A percentile compares a stretch with the other conserved stretches of the same genome.
These are phyloP conservation scores for Przewalskia tangutica DNA, from an alignment of 257 asterid species.

Conservation along the genomic window DNA sequence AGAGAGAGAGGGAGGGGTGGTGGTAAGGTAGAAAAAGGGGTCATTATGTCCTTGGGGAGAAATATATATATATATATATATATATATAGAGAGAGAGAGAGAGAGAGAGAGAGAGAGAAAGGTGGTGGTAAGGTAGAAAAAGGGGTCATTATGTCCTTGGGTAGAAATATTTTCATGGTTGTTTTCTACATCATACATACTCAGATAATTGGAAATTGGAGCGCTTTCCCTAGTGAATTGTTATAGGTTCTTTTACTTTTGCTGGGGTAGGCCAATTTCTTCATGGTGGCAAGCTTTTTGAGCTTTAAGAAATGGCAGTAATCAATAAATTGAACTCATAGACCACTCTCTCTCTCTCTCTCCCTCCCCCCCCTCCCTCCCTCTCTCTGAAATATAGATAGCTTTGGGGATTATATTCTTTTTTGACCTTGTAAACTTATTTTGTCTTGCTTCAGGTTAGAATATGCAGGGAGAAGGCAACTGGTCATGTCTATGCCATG, in stretches of 20 bases:
- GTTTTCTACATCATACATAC: neutral
- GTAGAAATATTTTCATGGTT: neutral
- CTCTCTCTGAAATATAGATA: neutral
- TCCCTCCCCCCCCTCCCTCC: neutral
- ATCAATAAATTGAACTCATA: neutral
- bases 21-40: neutral
- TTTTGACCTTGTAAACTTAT: neutral
- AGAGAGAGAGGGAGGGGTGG: no score
- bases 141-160: neutral
- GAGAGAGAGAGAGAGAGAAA: no score
- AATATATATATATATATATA: no score
- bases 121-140: no score
- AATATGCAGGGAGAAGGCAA: conserved; percentile 81
- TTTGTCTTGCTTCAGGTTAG: conserved; percentile 52
- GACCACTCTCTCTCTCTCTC: neutral
- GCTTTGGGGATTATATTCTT: neutral
- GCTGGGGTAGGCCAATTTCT: neutral
- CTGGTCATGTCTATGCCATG: conserved; percentile 90
- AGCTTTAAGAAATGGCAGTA: neutral
- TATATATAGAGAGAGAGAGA: no score
- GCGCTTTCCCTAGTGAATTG: neutral
- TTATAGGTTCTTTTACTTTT: neutral
- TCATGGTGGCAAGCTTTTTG: neutral
- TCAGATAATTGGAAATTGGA: neutral
- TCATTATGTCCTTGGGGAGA: neutral